Percentiles rank a stretch among this genome's conserved stretches.
Conservation (phyloP, 177 flowering plant species). For the Vitis hybrid region DNA sequence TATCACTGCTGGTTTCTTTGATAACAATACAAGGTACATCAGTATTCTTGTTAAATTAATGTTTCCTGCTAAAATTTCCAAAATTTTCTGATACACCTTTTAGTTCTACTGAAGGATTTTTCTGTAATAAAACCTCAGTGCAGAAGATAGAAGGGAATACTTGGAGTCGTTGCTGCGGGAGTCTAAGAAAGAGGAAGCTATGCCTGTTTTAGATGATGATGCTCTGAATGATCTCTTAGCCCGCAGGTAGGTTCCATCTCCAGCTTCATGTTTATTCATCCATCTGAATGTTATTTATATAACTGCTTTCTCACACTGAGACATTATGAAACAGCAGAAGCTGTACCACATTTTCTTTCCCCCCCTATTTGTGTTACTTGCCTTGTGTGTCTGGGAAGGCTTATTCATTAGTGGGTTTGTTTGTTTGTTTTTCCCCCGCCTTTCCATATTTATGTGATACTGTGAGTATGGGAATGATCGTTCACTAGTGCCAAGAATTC, state of each 20-base stretch:
- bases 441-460: too few relatives aligned
- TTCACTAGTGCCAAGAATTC: not conserved
- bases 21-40: constrained; percentile 88
- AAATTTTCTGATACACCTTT: not conserved
- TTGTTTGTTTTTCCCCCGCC: too few relatives aligned
- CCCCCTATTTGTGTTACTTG: not conserved
- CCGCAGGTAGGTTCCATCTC: constrained; percentile 68
- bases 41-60: not conserved
- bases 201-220: constrained; percentile 92
- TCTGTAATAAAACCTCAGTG: constrained; percentile 49
- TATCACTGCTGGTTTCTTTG: constrained; percentile 99
- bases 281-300: not conserved
- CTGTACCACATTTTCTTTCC: not conserved
- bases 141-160: constrained; percentile 97
- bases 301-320: not conserved
- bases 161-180: constrained; percentile 93
- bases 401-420: too few relatives aligned
- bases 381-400: too few relatives aligned
- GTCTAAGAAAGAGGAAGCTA: constrained; percentile 94
- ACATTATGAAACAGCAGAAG: not conserved
- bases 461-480: too few relatives aligned
- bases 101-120: constrained; percentile 11
- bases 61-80: not conserved
- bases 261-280: not conserved
- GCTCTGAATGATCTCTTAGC: constrained; percentile 85